Conservation (phyloP, 2,329 filamentous ascomycete species). For the Aspergillus glaucus region DNA sequence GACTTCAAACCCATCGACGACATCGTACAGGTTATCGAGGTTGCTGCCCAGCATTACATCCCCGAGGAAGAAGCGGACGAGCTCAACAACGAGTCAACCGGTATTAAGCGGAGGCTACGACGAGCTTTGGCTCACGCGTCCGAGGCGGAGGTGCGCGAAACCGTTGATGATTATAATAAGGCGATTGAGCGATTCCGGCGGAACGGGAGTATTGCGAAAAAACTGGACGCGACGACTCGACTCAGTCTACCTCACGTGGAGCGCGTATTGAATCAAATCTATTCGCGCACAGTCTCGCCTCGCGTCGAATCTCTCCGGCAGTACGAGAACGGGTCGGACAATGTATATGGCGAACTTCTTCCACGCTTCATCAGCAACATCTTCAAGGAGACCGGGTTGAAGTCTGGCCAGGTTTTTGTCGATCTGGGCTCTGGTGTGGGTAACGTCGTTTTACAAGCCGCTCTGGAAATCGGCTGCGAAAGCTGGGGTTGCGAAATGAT, state of each 20-base stretch:
- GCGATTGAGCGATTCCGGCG: slow-evolving; percentile 59
- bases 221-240: slow-evolving; percentile 62
- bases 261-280: slow-evolving; percentile 79
- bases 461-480: slow-evolving; percentile 86
- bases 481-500: slow-evolving; percentile 97
- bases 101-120: slow-evolving; percentile 70
- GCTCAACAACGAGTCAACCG: slow-evolving; percentile 65
- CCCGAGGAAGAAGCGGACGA: slow-evolving; percentile 60
- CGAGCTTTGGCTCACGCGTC: slow-evolving; percentile 65
- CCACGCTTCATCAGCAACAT: slow-evolving; percentile 79
- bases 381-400: slow-evolving; percentile 70
- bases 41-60: slow-evolving; percentile 70
- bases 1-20: slow-evolving; percentile 62
- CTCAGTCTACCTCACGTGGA: slow-evolving; percentile 68
- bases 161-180: slow-evolving; percentile 71
- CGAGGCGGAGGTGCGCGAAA: slow-evolving; percentile 63
- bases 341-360: slow-evolving; percentile 89
- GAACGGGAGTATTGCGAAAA: slow-evolving; percentile 65
- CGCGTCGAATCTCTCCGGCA: slow-evolving; percentile 75
- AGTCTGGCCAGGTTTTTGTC: slow-evolving; percentile 79
- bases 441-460: slow-evolving; percentile 90
- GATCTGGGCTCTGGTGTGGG: slow-evolving; percentile 94
- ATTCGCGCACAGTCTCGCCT: slow-evolving; percentile 86
- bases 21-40: slow-evolving; percentile 63
- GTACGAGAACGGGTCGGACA: slow-evolving; percentile 85